These are phyloP conservation scores for Ceratocystis diversiconidia DNA, from an alignment of 2,329 filamentous ascomycete species.

Conservation along the genomic window DNA sequence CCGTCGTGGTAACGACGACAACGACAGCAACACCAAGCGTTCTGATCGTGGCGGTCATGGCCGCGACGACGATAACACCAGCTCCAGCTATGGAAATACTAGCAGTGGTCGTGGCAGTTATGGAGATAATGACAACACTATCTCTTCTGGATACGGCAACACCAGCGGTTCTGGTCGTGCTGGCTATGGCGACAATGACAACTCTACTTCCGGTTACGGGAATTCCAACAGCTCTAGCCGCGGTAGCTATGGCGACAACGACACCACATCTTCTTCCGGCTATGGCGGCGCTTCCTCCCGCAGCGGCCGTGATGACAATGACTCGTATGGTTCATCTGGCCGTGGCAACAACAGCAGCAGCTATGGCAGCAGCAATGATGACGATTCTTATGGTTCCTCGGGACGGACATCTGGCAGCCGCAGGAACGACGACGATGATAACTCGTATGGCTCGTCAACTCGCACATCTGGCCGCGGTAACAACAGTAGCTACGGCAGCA, in stretches of 20 bases:
- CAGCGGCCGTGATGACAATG: slow-evolving; percentile 17
- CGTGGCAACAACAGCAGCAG: slow-evolving; percentile 18
- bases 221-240: slow-evolving; percentile 15
- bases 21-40: slow-evolving; percentile 17
- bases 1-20: slow-evolving; percentile 18
- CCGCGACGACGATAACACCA: background rate
- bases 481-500: background rate
- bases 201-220: slow-evolving; percentile 18
- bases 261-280: slow-evolving; percentile 19
- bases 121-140: background rate
- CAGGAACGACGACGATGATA: background rate
- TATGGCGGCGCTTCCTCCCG: slow-evolving; percentile 19
- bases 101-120: background rate
- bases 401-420: background rate
- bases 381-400: background rate
- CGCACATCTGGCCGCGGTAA: slow-evolving; percentile 14
- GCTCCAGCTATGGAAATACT: background rate
- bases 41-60: background rate
- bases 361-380: background rate
- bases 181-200: slow-evolving; percentile 10
- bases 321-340: slow-evolving; percentile 16
- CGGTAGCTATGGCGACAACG: slow-evolving; percentile 20
- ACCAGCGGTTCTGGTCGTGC: slow-evolving; percentile 15
- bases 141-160: slow-evolving; percentile 16
- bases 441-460: slow-evolving; percentile 10